Percentiles rank a stretch among this genome's conserved stretches.
These are phyloP conservation scores for Monilinia fructicola DNA, from an alignment of 2,329 filamentous ascomycete genomes.

Conservation along the genomic window DNA sequence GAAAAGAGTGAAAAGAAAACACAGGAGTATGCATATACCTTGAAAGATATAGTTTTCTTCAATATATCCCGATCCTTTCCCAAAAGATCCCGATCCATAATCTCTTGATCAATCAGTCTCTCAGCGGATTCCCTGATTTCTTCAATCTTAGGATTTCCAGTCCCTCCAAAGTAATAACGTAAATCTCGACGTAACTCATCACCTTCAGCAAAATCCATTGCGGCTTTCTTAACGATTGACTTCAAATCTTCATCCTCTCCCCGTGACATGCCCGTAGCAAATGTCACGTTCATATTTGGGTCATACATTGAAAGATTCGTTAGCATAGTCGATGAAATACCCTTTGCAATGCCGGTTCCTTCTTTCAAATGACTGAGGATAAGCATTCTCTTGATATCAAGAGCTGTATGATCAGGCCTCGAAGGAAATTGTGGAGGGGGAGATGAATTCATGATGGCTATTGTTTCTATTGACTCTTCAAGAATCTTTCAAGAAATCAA, in stretches of 20 bases:
- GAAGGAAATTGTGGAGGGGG: background rate
- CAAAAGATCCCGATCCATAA: background rate
- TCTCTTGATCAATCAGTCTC: background rate
- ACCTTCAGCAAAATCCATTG: background rate
- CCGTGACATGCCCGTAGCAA: constrained; percentile 2
- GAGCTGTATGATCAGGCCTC: background rate
- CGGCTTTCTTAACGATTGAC: background rate
- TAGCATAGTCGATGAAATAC: background rate
- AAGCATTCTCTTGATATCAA: constrained; percentile 9
- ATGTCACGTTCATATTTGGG: background rate
- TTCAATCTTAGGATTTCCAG: background rate
- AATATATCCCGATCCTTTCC: background rate
- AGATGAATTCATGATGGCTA: constrained; percentile 2
- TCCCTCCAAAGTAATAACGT: background rate
- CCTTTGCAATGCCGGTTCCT: background rate
- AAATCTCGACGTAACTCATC: background rate
- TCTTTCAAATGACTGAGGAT: background rate
- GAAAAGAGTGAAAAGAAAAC: background rate
- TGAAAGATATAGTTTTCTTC: background rate
- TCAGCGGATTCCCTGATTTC: background rate
- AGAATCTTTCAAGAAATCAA: background rate
- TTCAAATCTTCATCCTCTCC: constrained; percentile 4
- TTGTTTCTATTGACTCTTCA: background rate
- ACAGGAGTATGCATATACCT: background rate
- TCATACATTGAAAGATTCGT: constrained; percentile 1